Evolutionary conservation across 1,139 yeast genomes (phyloP), one percentile per base, ranked within the genome.

Genomic region (Hemisphaericaspora xylofermentans): DNA sequence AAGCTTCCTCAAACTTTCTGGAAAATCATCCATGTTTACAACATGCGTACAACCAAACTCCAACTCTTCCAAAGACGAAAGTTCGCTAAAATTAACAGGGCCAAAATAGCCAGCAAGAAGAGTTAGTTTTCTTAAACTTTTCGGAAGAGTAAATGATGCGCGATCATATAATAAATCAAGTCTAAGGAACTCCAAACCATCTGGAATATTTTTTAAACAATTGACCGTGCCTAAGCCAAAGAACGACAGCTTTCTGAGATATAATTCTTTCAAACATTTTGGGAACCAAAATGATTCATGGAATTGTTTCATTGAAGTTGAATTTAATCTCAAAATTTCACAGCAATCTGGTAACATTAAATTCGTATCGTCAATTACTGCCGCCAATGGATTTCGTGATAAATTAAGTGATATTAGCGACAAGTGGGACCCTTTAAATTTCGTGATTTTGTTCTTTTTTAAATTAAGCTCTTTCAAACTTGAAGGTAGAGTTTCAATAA

Each of bases 381-480:
- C 2, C 15, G 8, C 12, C 10, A 31, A 18, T 19, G 25, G 34
- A 19, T 31, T 31, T 2, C 12, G 6, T 18, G 34, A 18, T 18
- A 31, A 13, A 31, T 31, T 16, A n/a, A 31, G 25, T 6, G 15
- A 31, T 4, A 31, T 12, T 16, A 31, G 7, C 8, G 12, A 16
- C 19, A 13, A 18, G 2, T 18, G 19, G 3, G 34, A 7, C 4
- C 25, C 25, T 8, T 19, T 7, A 31, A 31, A 31, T n/a, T 3
- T 6, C 3, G 2, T n/a, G 4, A 31, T 18, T 18, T 31, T 2
- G 13, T 31, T 31, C 14, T 6, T 4, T n/a, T 18, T 4, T 13
- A 31, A 31, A 16, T 31, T 8, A 18, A 31, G 24, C n/a, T 31
- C 34, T 18, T 31, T 31, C 21, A 31, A 19, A 31, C 34, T 31